A percentile compares a stretch with the other conserved stretches of the same genome.
phyloP scores from a whole-genome alignment of 164 flowering plant species.

The Tetracentron sinense region DNA sequence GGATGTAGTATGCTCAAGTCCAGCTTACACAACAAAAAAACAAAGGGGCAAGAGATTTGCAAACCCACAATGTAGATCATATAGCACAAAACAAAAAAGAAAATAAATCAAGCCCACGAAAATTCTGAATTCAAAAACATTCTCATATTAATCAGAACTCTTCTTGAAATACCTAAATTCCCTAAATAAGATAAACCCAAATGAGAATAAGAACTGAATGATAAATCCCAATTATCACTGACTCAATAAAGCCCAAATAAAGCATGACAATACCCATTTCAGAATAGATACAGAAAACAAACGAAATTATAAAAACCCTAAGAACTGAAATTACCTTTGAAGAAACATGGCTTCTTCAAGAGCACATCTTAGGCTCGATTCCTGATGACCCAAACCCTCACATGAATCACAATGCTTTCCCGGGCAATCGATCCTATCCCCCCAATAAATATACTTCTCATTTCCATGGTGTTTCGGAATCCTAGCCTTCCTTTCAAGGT shows the following conservation, averaged over 20 bases:
- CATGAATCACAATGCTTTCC: conserved; percentile 93
- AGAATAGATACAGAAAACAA: background rate
- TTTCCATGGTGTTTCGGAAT: conserved; percentile 7
- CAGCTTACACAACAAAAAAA: too few relatives aligned
- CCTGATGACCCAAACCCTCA: conserved; percentile 95
- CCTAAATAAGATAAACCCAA: background rate
- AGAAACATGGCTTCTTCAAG: conserved; percentile 94
- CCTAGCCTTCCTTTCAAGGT: conserved; percentile 1
- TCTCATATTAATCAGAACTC: background rate
- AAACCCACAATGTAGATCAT: background rate
- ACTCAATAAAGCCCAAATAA: background rate
- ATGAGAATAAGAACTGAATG: background rate
- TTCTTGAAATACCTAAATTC: too few relatives aligned
- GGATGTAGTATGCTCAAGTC: too few relatives aligned
- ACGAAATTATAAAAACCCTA: background rate
- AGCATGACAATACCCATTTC: background rate
- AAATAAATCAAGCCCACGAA: too few relatives aligned
- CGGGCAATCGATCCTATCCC: conserved; percentile 84
- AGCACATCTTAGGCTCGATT: conserved; percentile 94
- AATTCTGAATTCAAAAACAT: background rate
- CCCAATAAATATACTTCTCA: conserved; percentile 88
- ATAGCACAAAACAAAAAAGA: background rate
- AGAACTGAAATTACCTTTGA: conserved; percentile 43
- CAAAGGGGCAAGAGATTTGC: too few relatives aligned
- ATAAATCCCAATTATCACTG: background rate